Conservation (phyloP, 139 green algal genomes). For the Picochlorum sp. region DNA sequence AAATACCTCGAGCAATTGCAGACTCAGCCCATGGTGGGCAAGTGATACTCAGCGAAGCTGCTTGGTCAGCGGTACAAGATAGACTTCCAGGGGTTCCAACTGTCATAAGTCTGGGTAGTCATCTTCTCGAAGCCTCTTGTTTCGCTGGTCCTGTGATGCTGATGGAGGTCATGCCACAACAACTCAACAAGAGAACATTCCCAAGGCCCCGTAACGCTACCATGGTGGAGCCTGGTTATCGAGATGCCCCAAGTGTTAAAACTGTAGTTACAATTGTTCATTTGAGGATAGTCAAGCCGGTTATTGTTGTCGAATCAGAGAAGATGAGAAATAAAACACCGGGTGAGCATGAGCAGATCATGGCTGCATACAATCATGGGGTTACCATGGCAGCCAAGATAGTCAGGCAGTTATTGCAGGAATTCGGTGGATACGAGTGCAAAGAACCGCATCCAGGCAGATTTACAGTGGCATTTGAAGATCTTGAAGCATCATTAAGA, state of each 20-base stretch:
- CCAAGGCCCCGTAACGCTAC: slow-evolving; percentile 29
- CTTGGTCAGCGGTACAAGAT: slow-evolving; percentile 60
- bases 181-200: slow-evolving; percentile 54
- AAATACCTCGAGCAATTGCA: slow-evolving; percentile 29
- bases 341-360: slow-evolving; percentile 34
- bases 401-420: slow-evolving; percentile 44
- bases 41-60: slow-evolving; percentile 56
- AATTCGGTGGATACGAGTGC: slow-evolving; percentile 70
- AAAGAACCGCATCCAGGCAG: slow-evolving; percentile 73
- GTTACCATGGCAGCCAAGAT: slow-evolving; percentile 29
- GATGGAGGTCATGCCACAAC: slow-evolving; percentile 55
- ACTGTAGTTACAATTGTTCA: slow-evolving; percentile 48
- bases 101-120: slow-evolving; percentile 54
- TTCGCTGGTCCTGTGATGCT: slow-evolving; percentile 41
- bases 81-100: slow-evolving; percentile 30
- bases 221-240: slow-evolving; percentile 60
- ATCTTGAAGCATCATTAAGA: slow-evolving; percentile 29
- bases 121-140: slow-evolving; percentile 28
- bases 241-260: slow-evolving; percentile 43
- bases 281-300: slow-evolving; percentile 40
- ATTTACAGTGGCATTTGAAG: slow-evolving; percentile 60
- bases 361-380: slow-evolving; percentile 49
- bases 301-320: slow-evolving; percentile 36
- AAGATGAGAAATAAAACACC: slow-evolving; percentile 7
- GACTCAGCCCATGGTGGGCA: slow-evolving; percentile 43